phyloP scores from a whole-genome alignment of 2,329 filamentous ascomycete genomes.

The Aspergillus udagawae region DNA sequence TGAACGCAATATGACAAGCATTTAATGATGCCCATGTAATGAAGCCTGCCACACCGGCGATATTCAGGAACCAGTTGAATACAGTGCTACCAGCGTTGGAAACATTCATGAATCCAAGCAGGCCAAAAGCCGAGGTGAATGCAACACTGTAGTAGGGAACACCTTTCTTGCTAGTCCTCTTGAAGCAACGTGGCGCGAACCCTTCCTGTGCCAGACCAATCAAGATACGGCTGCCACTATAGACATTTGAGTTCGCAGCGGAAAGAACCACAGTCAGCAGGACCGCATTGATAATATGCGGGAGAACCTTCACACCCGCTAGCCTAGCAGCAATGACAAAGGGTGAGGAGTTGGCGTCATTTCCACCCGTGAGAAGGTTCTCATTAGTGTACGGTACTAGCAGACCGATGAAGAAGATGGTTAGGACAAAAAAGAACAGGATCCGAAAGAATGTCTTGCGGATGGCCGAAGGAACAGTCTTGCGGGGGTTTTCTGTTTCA shows the following conservation, averaged over 20 bases:
- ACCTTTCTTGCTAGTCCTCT: constrained; percentile 39
- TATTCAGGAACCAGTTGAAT: constrained; percentile 42
- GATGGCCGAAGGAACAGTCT: constrained; percentile 69
- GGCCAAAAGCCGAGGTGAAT: constrained; percentile 50
- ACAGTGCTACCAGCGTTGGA: constrained; percentile 59
- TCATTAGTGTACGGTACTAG: constrained; percentile 61
- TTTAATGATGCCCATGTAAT: constrained; percentile 37
- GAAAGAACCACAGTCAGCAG: constrained; percentile 43
- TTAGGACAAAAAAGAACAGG: constrained; percentile 52
- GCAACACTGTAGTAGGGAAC: constrained; percentile 44
- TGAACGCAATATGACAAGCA: constrained; percentile 62
- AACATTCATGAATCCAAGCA: constrained; percentile 67
- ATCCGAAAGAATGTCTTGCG: constrained; percentile 73
- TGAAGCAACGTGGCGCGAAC: constrained; percentile 43
- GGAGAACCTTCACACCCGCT: constrained; percentile 36
- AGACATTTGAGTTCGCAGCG: constrained; percentile 41
- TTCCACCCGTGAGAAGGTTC: constrained; percentile 46
- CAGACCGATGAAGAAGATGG: constrained; percentile 64
- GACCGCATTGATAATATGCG: constrained; percentile 40
- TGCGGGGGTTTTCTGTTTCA: constrained; percentile 68
- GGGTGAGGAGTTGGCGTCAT: constrained; percentile 34
- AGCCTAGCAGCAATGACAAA: constrained; percentile 42
- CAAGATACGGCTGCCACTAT: constrained; percentile 59
- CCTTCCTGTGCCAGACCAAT: constrained; percentile 57
- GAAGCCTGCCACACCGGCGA: constrained; percentile 33